These are phyloP conservation scores for Rubia peregrina DNA, from an alignment of 305 asterid genomes.

Conservation along the genomic window DNA sequence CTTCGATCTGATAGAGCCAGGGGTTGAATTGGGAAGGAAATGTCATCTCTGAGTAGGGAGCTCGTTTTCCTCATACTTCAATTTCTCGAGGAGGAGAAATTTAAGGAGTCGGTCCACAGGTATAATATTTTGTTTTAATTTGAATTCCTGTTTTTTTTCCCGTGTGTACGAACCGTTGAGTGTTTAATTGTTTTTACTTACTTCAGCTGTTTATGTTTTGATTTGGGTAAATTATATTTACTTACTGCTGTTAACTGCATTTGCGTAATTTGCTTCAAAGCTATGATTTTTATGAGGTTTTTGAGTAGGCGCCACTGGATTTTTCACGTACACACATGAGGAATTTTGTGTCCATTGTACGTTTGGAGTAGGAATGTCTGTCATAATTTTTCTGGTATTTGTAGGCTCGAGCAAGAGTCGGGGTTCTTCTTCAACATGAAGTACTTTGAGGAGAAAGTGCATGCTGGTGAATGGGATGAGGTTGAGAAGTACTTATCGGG, in stretches of 20 bases:
- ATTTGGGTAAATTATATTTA: not conserved
- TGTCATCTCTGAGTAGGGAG: conserved; percentile 97
- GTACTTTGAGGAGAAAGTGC: conserved; percentile 43
- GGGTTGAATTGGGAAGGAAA: conserved; percentile 27
- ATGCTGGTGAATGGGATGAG: conserved; percentile 46
- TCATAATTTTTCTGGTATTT: not conserved
- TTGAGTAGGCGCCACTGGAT: not conserved
- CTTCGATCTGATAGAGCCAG: conserved; percentile 49
- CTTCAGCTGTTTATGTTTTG: not conserved
- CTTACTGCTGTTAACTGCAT: not conserved
- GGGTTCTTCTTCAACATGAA: conserved; percentile 41
- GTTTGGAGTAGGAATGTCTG: not conserved
- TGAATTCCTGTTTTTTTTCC: not conserved
- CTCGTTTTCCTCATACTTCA: conserved; percentile 93
- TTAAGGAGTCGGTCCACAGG: conserved; percentile 96
- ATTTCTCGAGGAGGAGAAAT: conserved; percentile 95
- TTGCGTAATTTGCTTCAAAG: not conserved
- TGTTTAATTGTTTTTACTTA: not conserved
- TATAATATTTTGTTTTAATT: conserved; percentile 18
- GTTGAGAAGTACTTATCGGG: conserved; percentile 43
- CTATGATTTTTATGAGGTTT: not conserved
- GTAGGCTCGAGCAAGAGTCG: conserved; percentile 34
- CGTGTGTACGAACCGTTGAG: not conserved
- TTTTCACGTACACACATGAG: not conserved
- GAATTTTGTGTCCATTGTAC: not conserved